phyloP scores from a whole-genome alignment of 1,139 yeast genomes.

The Hyphopichia wangnamkhiaoensis region DNA sequence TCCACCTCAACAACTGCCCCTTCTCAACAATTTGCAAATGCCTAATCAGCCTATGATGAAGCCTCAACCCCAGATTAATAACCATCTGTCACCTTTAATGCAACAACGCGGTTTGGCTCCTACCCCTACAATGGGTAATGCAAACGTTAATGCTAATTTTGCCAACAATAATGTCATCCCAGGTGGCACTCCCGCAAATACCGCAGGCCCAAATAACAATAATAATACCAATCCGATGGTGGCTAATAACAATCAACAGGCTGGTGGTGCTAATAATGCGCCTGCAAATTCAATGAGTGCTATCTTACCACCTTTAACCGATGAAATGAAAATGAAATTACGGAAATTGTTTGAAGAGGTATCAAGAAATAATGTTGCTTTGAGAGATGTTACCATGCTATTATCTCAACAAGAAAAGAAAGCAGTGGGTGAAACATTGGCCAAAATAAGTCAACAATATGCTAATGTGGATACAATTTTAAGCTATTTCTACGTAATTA shows the following conservation, averaged over 20 bases:
- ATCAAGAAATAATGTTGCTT: conserved; percentile 60
- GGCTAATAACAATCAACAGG: conserved; percentile 4
- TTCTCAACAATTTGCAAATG: conserved; percentile 19
- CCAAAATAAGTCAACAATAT: conserved; percentile 61
- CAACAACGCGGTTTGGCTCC: conserved; percentile 18
- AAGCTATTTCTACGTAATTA: conserved; percentile 73
- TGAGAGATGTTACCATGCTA: conserved; percentile 64
- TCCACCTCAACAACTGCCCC: conserved; percentile 23
- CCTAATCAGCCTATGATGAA: conserved; percentile 21
- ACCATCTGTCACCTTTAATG: conserved; percentile 22
- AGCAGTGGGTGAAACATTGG: conserved; percentile 59
- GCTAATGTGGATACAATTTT: conserved; percentile 72
- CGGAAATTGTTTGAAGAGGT: conserved; percentile 70
- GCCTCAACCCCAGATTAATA: conserved; percentile 18
- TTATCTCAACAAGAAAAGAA: conserved; percentile 66
- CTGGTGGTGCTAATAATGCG: conserved; percentile 1
- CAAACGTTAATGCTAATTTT: conserved; percentile 7
- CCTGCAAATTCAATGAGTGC: conserved; percentile 9
- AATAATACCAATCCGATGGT: neutral
- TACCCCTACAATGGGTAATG: conserved; percentile 10
- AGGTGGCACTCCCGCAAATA: neutral
- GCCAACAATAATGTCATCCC: neutral
- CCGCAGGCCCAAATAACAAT: conserved; percentile 1
- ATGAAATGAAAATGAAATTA: conserved; percentile 50
- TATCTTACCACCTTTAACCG: conserved; percentile 42